Percentiles rank a stretch among this genome's conserved stretches.
Conservation (phyloP, 192 early-diverging fungal genomes). For the Neocallimastix lanati region DNA sequence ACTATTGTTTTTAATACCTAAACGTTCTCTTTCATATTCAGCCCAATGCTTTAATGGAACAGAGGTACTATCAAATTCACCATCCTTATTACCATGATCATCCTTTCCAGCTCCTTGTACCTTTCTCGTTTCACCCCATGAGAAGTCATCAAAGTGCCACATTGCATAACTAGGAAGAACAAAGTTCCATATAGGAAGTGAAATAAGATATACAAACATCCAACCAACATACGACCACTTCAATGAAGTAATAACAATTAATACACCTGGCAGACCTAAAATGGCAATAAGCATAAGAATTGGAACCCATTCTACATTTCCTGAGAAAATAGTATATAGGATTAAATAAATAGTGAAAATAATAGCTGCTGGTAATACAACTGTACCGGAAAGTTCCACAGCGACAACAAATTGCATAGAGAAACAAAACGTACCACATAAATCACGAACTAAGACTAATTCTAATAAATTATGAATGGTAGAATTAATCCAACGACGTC, state of each 20-base stretch:
- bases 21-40: slow-evolving; percentile 9
- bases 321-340: neutral
- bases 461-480: slow-evolving; percentile 90
- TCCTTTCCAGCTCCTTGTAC: slow-evolving; percentile 64
- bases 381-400: slow-evolving; percentile 83
- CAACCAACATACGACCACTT: slow-evolving; percentile 69
- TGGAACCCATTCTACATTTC: slow-evolving; percentile 27
- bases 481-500: slow-evolving; percentile 92
- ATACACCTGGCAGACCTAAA: slow-evolving; percentile 70
- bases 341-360: slow-evolving; percentile 70
- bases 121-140: slow-evolving; percentile 86
- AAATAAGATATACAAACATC: slow-evolving; percentile 61
- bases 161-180: slow-evolving; percentile 81
- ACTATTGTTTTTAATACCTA: neutral
- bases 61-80: slow-evolving; percentile 12
- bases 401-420: slow-evolving; percentile 85
- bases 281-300: slow-evolving; percentile 55
- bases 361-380: slow-evolving; percentile 82
- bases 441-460: slow-evolving; percentile 74
- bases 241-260: slow-evolving; percentile 75
- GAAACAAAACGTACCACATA: slow-evolving; percentile 95
- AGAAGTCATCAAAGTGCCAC: slow-evolving; percentile 99
- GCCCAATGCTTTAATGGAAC: slow-evolving; percentile 22
- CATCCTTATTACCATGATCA: slow-evolving; percentile 11
- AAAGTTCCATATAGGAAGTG: slow-evolving; percentile 32